Conservation (phyloP, 2,329 filamentous ascomycete genomes). For the Xylariaceae sp. region DNA sequence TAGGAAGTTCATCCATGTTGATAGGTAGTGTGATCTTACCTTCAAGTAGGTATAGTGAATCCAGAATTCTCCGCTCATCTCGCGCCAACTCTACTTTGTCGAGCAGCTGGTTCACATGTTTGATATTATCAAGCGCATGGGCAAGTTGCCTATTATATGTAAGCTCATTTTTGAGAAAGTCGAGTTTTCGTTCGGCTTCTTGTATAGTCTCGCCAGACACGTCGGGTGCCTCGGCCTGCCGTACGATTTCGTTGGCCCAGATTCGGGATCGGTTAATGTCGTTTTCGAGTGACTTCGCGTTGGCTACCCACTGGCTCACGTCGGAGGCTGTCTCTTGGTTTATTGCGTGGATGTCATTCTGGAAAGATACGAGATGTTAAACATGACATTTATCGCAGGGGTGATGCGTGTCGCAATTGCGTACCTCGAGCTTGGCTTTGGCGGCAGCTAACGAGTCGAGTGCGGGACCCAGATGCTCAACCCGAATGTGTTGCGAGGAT, state of each 20-base stretch:
- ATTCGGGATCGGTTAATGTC: conserved; percentile 79
- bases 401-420: too few relatives aligned
- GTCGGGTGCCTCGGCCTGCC: conserved; percentile 64
- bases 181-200: conserved; percentile 50
- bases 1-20: not conserved
- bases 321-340: conserved; percentile 75
- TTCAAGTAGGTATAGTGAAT: conserved; percentile 55
- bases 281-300: conserved; percentile 77
- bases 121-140: conserved; percentile 47
- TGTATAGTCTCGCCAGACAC: conserved; percentile 49
- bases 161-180: conserved; percentile 55
- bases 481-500: conserved; percentile 35
- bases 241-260: conserved; percentile 76
- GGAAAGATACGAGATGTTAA: conserved; percentile 9
- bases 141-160: conserved; percentile 57
- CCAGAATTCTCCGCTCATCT: conserved; percentile 51
- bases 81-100: conserved; percentile 57
- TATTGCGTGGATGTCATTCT: conserved; percentile 70
- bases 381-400: not conserved
- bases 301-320: conserved; percentile 79
- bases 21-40: conserved; percentile 35
- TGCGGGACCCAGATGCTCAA: conserved; percentile 37
- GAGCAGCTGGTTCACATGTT: conserved; percentile 57
- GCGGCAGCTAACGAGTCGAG: conserved; percentile 40
- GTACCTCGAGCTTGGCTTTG: conserved; percentile 43